Percentiles rank a stretch among this genome's conserved stretches.
Evolutionary conservation across 2,329 filamentous ascomycete genomes (phyloP).

Genomic region (Paecilomyces variotii): DNA sequence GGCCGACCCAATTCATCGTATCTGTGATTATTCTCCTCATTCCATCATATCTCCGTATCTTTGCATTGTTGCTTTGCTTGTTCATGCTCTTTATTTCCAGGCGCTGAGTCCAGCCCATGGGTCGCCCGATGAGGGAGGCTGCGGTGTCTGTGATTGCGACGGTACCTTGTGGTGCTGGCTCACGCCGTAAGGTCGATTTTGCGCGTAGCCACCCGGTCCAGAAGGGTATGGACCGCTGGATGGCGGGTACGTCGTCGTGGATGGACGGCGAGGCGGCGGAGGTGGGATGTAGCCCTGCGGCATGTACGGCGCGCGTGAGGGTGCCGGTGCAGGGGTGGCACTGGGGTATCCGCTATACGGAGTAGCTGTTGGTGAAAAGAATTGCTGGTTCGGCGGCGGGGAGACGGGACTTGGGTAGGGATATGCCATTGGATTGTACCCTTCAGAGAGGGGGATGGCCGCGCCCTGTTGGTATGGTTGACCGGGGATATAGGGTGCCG

Average conservation of each 20-base stretch:
- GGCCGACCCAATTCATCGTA: not conserved
- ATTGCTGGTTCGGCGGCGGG: conserved; percentile 35
- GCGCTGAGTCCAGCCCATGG: conserved; percentile 64
- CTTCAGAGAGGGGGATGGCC: conserved; percentile 33
- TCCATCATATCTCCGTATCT: too few species aligned
- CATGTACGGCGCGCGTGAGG: conserved; percentile 38
- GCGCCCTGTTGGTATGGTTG: conserved; percentile 36
- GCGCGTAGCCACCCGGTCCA: conserved; percentile 50
- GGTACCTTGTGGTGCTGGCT: conserved; percentile 30
- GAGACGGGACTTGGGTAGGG: conserved; percentile 35
- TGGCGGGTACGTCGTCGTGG: conserved; percentile 37
- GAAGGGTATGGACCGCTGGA: conserved; percentile 47
- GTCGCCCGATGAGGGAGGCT: conserved; percentile 38
- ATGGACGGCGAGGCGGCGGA: conserved; percentile 58
- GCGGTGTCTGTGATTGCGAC: conserved; percentile 27
- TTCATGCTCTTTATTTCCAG: conserved; percentile 48
- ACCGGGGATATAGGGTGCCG: conserved; percentile 19
- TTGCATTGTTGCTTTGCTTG: not conserved
- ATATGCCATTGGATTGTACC: conserved; percentile 46
- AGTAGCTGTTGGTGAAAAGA: conserved; percentile 26
- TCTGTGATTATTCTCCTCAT: not conserved
- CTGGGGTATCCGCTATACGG: conserved; percentile 27
- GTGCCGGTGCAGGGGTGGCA: conserved; percentile 24
- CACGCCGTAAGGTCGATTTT: conserved; percentile 34
- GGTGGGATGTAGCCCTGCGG: conserved; percentile 60